Evolutionary conservation across 2,329 filamentous ascomycete genomes (phyloP), one percentile per base, ranked within the genome.

Genomic region (Fusarium verrucosum): DNA sequence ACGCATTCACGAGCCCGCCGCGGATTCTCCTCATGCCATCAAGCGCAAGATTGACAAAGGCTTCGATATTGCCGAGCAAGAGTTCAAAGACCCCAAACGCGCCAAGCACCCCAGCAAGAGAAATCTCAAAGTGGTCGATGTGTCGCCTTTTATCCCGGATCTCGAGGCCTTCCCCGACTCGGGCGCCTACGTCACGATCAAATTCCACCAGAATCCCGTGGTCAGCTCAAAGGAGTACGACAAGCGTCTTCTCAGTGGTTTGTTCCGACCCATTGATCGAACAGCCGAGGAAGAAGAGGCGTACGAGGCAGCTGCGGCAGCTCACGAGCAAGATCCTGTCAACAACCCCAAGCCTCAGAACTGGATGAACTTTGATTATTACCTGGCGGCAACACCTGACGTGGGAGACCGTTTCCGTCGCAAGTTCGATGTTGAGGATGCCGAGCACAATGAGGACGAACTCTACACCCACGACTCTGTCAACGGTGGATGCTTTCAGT

Each of bases 131-230:
- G 77, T 89, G 5, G 81, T 88, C 16, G 85, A 88, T 38, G 83
- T 85, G 17, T 84, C 82, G 59, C 87, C 87, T 25, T 76, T 91
- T 35, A 75, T 90, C 17, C 88, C 88, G 7, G 88, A 91, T 70
- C 81, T 88, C 37, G 85, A 89, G 58, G 85, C 87, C n/a, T 89
- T 89, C 78, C 87, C 88, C 43, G 88, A 91, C 74, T 86, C 85
- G 4, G 88, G 88, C 51, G 87, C 87, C 60, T 91, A 90, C 72
- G 85, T 89, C 63, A 87, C 87, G 14, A 82, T 90, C 78, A 90
- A 90, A 75, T 90, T 90, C 75, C 82, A 83, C 47, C 87, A 84
- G 65, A 89, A 88, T 72, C 88, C 88, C 5, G 84, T 90, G 25
- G 78, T 83, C 10, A 79, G 81, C 51, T 61, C 72, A 38, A 79